A percentile compares a stretch with the other conserved stretches of the same genome.
Evolutionary conservation across 2,329 filamentous ascomycete genomes (phyloP).

Genomic region (Tolypocladium sp.): DNA sequence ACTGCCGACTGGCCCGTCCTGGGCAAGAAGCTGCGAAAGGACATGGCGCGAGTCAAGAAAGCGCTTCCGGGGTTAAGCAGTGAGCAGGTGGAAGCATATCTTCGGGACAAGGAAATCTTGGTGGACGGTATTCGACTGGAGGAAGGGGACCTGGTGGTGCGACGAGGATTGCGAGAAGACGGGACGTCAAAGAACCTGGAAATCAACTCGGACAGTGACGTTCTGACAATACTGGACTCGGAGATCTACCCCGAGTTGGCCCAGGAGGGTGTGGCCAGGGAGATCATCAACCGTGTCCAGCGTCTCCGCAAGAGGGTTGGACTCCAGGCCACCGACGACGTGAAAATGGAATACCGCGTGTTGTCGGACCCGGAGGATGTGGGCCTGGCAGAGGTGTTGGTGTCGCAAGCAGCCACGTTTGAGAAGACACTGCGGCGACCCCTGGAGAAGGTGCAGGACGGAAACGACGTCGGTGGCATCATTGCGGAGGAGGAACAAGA

Average conservation of each 20-base stretch:
- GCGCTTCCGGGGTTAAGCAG: slow-evolving; percentile 71
- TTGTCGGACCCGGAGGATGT: slow-evolving; percentile 69
- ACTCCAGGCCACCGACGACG: slow-evolving; percentile 82
- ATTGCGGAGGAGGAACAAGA: slow-evolving; percentile 81
- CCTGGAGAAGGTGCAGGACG: slow-evolving; percentile 42
- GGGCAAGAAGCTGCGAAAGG: slow-evolving; percentile 96
- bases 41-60: slow-evolving; percentile 84
- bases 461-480: slow-evolving; percentile 25
- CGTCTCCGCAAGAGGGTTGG: slow-evolving; percentile 89
- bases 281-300: slow-evolving; percentile 91
- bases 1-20: slow-evolving; percentile 88
- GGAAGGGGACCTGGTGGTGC: slow-evolving; percentile 70
- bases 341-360: slow-evolving; percentile 88
- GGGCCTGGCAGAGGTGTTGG: slow-evolving; percentile 62
- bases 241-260: slow-evolving; percentile 76
- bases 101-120: slow-evolving; percentile 61
- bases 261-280: slow-evolving; percentile 79
- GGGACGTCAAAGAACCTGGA: slow-evolving; percentile 66
- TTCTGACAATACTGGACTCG: slow-evolving; percentile 83
- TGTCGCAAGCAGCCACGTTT: slow-evolving; percentile 57
- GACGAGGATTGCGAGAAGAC: slow-evolving; percentile 67
- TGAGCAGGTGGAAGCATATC: slow-evolving; percentile 71
- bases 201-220: slow-evolving; percentile 80
- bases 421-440: slow-evolving; percentile 71
- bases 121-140: slow-evolving; percentile 82